Evolutionary conservation across 805 yeast species (phyloP), one percentile per base, ranked within the genome.

Genomic region (Teunomyces funiuensis): DNA sequence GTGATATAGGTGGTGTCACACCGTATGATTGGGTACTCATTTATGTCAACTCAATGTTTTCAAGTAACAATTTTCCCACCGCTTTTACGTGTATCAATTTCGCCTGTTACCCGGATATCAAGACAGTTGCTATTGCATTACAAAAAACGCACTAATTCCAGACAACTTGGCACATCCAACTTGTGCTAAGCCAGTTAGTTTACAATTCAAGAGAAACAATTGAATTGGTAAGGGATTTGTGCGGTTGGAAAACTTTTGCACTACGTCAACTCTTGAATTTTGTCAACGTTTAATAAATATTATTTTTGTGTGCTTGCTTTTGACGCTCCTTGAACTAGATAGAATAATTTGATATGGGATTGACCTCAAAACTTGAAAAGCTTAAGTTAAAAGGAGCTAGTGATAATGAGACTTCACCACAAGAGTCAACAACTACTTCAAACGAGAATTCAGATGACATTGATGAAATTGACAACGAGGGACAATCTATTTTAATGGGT

Each of bases 391-490:
- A 42, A 31, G 36, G 49, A 13, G n/a, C 36, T 10, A 27, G 40
- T 14, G 49, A 47, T 8, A 40, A 40, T 13, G 50, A 46, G 2
- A 29, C 28, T 14, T 30, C 42, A 33, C 25, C 22, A 3, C 14
- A 16, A 10, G 22, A n/a, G 13, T 16, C 9, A 6, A 10, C 18
- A 18, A 28, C 41, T 9, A 34, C 39, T 4, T 16, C 34, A n/a
- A 28, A 13, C 9, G 41, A 28, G 13, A 46, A 62, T 33, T 49
- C 74, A 3, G 93, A 84, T 57, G 97, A 89, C 60, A 76, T 88
- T 37, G 98, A 93, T 63, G 98, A 90, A 59, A 82, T 90, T 29
- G 97, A 89, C 57, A 89, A 80, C 40, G 89, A 90, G 44, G 90
- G 90, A 18, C 96, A 90, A 62, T 85, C 83, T 39, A 89, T 91